phyloP scores from a whole-genome alignment of 148 eudicot genomes.

The Salicornia ramosissima region DNA sequence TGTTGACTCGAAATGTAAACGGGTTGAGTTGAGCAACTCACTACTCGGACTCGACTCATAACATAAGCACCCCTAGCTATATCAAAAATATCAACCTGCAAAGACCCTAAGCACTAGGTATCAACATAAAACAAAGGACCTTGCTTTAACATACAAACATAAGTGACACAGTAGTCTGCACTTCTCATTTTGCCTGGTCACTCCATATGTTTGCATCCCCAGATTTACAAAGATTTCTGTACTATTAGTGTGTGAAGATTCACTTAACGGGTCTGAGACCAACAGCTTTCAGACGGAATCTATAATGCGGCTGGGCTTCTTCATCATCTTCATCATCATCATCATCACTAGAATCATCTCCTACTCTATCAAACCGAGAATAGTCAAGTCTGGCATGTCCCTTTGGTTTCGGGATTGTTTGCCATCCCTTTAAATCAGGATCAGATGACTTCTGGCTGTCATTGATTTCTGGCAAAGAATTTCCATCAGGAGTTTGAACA shows the following conservation, averaged over 20 bases:
- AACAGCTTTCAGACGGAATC: conserved; percentile 66
- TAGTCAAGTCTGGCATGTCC: conserved; percentile 86
- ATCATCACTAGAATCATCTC: conserved; percentile 69
- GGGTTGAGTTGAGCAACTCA: too few species aligned
- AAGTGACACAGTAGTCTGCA: too few species aligned
- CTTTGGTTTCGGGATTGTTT: conserved; percentile 69
- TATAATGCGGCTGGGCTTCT: conserved; percentile 57
- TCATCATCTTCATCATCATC: conserved; percentile 62
- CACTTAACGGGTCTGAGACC: conserved; percentile 55
- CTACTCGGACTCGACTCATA: too few species aligned
- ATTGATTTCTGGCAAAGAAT: conserved; percentile 19
- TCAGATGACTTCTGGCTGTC: conserved; percentile 27
- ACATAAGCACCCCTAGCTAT: too few species aligned
- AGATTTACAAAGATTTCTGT: not conserved
- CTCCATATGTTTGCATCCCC: conserved; percentile 1
- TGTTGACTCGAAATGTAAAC: too few species aligned
- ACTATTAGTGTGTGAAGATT: conserved; percentile 6
- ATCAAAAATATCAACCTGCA: not conserved
- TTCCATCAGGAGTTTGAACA: conserved; percentile 7
- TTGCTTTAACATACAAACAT: too few species aligned
- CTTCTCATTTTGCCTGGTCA: not conserved
- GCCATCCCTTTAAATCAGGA: conserved; percentile 50
- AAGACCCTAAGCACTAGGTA: not conserved
- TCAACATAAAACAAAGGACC: not conserved
- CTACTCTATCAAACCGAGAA: conserved; percentile 76